Evolutionary conservation across 108 stramenopile species (phyloP).

Genomic region (Craspedostauros australis): DNA sequence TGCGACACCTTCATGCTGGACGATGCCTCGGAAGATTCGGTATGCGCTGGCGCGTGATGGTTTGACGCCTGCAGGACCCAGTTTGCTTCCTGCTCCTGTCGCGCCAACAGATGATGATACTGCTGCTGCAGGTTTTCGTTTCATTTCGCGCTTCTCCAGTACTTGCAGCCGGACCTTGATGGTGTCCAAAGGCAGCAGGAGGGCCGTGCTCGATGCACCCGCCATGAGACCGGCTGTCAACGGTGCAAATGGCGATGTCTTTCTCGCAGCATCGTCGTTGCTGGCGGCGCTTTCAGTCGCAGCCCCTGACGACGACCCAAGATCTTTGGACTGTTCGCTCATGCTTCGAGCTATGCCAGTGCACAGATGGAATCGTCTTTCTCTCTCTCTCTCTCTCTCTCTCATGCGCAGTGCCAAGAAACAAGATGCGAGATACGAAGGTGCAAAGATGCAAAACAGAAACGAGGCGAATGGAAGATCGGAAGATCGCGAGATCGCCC

Average conservation of each 20-base stretch:
- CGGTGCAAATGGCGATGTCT: conserved; percentile 10
- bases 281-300: no score
- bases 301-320: no score
- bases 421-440: no score
- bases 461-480: no score
- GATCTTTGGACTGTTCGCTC: no score
- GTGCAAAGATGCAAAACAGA: no score
- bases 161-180: conserved; percentile 94
- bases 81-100: background rate
- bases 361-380: no score
- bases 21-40: conserved; percentile 42
- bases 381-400: no score
- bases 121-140: background rate
- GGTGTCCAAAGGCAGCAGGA: conserved; percentile 92
- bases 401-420: no score
- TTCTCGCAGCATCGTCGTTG: no score
- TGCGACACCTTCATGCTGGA: conserved; percentile 67
- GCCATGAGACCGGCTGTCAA: conserved; percentile 67
- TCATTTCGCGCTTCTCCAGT: conserved; percentile 29
- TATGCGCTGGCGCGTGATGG: conserved; percentile 21
- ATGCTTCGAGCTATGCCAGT: no score
- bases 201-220: conserved; percentile 60
- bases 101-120: conserved; percentile 1
- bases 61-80: background rate
- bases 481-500: no score